Percentiles rank a stretch among this genome's conserved stretches.
Evolutionary conservation across 495 filamentous ascomycete genomes (phyloP).

Genomic region (Neurospora sp.): DNA sequence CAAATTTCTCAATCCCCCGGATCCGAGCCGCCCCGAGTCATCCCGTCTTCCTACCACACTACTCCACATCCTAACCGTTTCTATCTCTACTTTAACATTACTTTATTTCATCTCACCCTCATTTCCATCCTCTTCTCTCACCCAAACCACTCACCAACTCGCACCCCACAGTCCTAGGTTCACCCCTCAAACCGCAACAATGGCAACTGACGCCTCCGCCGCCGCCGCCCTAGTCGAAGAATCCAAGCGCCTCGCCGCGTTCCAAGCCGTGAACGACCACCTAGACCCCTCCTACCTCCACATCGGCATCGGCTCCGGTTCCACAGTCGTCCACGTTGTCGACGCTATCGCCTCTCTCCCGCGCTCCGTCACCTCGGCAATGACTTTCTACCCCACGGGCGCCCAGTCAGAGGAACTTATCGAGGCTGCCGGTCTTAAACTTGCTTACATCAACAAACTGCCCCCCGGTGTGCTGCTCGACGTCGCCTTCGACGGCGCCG

Average conservation of each 20-base stretch:
- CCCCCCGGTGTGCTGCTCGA: conserved; percentile 45
- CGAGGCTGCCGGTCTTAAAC: conserved; percentile 57
- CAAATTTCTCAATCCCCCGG: too few species aligned
- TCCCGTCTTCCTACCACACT: too few species aligned
- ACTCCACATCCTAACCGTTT: too few species aligned
- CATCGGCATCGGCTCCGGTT: conserved; percentile 69
- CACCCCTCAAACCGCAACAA: too few species aligned
- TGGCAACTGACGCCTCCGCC: too few species aligned
- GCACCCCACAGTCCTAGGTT: too few species aligned
- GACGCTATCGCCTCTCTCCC: conserved; percentile 47
- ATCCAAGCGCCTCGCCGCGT: conserved; percentile 77
- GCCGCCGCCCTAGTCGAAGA: conserved; percentile 48
- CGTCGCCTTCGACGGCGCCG: conserved; percentile 88
- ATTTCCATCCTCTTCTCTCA: too few species aligned
- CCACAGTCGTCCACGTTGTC: conserved; percentile 90
- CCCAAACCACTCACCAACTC: too few species aligned
- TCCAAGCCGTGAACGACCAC: conserved; percentile 73
- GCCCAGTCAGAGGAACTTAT: conserved; percentile 83
- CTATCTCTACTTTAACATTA: too few species aligned
- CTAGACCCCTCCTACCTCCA: conserved; percentile 60
- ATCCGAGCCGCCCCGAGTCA: too few species aligned
- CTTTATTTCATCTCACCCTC: too few species aligned
- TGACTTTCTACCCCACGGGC: conserved; percentile 83
- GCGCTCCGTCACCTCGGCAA: conserved; percentile 28
- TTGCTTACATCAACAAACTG: conserved; percentile 69